Conservation (phyloP, 2,329 filamentous ascomycete genomes). For the Torrubiella hemipterigena region DNA sequence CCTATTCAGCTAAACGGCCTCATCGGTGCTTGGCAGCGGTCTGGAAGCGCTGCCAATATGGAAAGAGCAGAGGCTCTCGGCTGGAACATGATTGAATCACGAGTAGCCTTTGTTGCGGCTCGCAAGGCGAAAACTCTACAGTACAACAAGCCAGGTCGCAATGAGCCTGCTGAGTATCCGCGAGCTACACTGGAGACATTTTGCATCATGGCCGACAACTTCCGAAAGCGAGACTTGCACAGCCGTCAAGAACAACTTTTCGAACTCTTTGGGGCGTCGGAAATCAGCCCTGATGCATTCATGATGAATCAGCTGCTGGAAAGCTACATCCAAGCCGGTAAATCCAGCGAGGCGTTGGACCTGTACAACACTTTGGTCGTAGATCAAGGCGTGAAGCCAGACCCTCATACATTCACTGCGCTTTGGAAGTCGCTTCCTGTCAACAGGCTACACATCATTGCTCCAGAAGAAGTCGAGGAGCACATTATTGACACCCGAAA, state of each 20-base stretch:
- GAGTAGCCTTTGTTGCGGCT: slow-evolving; percentile 49
- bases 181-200: slow-evolving; percentile 68
- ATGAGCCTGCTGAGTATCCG: slow-evolving; percentile 23
- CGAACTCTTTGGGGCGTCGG: slow-evolving; percentile 47
- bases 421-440: slow-evolving; percentile 50
- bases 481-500: slow-evolving; percentile 24
- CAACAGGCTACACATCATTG: slow-evolving; percentile 31
- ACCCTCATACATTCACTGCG: slow-evolving; percentile 56
- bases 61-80: slow-evolving; percentile 55
- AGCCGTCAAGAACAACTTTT: slow-evolving; percentile 47
- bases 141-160: slow-evolving; percentile 1
- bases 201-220: slow-evolving; percentile 60
- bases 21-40: slow-evolving; percentile 65
- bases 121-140: slow-evolving; percentile 16
- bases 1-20: slow-evolving; percentile 72
- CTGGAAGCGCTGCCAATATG: slow-evolving; percentile 39
- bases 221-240: slow-evolving; percentile 49
- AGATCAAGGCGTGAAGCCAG: slow-evolving; percentile 39
- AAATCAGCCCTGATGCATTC: slow-evolving; percentile 57
- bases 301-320: slow-evolving; percentile 72
- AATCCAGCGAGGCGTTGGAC: slow-evolving; percentile 38
- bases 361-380: slow-evolving; percentile 44
- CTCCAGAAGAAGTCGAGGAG: slow-evolving; percentile 13
- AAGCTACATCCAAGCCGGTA: slow-evolving; percentile 48
- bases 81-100: slow-evolving; percentile 65